Evolutionary conservation across 371 early-diverging fungal genomes (phyloP).

Genomic region (Mucor velutinosus): DNA sequence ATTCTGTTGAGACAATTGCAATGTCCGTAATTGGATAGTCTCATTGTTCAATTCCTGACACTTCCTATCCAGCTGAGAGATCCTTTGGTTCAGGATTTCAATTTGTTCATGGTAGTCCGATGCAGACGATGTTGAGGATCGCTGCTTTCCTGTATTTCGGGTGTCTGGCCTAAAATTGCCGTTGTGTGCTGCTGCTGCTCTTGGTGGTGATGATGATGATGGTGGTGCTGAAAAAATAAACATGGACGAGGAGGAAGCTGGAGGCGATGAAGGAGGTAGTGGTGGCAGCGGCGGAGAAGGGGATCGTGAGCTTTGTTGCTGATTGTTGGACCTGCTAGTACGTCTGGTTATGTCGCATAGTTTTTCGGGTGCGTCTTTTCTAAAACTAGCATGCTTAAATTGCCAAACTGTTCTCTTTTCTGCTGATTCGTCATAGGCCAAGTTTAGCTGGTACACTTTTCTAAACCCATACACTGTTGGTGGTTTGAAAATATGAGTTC

Average conservation of each 20-base stretch:
- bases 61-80: not conserved
- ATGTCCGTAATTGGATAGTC: not conserved
- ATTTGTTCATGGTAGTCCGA: not conserved
- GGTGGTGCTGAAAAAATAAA: not conserved
- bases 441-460: conserved; percentile 14
- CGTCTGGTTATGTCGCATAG: conserved; percentile 65
- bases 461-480: conserved; percentile 15
- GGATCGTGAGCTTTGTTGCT: not conserved
- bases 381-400: conserved; percentile 75
- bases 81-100: not conserved
- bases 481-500: not conserved
- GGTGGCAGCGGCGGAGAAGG: not conserved
- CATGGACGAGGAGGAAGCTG: not conserved
- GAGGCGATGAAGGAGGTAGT: not conserved
- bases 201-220: not conserved
- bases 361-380: conserved; percentile 59
- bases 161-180: not conserved
- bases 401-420: conserved; percentile 58
- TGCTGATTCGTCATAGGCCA: conserved; percentile 8
- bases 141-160: not conserved
- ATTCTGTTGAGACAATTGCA: conserved; percentile 1
- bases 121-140: not conserved
- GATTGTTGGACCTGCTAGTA: conserved; percentile 20
- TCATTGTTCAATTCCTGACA: not conserved
- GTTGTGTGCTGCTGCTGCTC: not conserved